phyloP scores from a whole-genome alignment of 352 stramenopile species.

The Phytophthora podocarpi region DNA sequence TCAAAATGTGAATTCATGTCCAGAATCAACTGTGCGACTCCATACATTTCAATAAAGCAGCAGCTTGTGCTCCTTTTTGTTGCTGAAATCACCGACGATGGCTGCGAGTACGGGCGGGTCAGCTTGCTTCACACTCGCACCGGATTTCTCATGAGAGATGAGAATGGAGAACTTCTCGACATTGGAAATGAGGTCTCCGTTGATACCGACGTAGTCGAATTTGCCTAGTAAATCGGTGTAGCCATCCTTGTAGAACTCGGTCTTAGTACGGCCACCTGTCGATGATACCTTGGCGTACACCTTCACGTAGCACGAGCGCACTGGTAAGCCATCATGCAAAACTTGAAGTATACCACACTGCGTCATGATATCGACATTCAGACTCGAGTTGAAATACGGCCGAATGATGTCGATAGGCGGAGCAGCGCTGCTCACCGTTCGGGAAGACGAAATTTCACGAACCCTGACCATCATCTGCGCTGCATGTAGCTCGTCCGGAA shows the following conservation, averaged over 20 bases:
- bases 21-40: too few relatives aligned
- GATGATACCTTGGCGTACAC: constrained; percentile 55
- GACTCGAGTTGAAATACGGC: constrained; percentile 54
- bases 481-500: constrained; percentile 35
- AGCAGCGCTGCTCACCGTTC: constrained; percentile 29
- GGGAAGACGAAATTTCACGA: constrained; percentile 32
- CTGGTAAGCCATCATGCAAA: constrained; percentile 39
- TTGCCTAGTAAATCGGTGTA: constrained; percentile 79
- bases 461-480: constrained; percentile 60
- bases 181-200: constrained; percentile 89
- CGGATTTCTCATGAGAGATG: constrained; percentile 49
- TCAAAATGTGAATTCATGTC: too few relatives aligned
- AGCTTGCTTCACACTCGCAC: constrained; percentile 48
- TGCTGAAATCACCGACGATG: constrained; percentile 32
- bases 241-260: constrained; percentile 82
- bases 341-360: constrained; percentile 65
- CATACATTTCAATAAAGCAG: constrained; percentile 42
- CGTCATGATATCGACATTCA: constrained; percentile 48
- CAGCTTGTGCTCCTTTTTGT: constrained; percentile 28
- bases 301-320: too few relatives aligned
- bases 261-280: constrained; percentile 10
- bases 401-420: constrained; percentile 45
- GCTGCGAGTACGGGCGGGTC: constrained; percentile 48
- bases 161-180: constrained; percentile 61
- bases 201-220: too few relatives aligned